Conservation (phyloP, 2,329 filamentous ascomycete genomes). For the Aspergillus viridinutans region DNA sequence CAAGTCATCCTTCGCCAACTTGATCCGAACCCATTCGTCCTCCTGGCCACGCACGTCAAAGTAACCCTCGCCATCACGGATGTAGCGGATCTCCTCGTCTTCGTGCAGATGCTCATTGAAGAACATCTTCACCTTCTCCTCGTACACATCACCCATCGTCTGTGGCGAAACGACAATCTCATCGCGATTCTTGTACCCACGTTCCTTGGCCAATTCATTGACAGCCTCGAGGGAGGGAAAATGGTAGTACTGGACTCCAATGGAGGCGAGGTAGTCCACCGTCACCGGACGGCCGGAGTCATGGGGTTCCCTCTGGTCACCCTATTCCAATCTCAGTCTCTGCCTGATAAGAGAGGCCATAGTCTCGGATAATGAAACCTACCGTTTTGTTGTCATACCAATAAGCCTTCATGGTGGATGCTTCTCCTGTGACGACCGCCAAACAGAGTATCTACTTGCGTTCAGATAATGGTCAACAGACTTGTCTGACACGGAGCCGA, state of each 20-base stretch:
- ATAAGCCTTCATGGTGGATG: conserved; percentile 61
- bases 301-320: conserved; percentile 88
- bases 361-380: conserved; percentile 20
- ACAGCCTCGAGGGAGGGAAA: conserved; percentile 64
- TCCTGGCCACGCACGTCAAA: conserved; percentile 83
- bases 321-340: conserved; percentile 50
- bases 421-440: neutral
- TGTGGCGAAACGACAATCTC: conserved; percentile 83
- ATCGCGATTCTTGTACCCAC: conserved; percentile 91
- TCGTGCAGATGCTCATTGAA: conserved; percentile 96
- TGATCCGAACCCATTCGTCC: conserved; percentile 86
- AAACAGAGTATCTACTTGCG: neutral
- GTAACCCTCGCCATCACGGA: conserved; percentile 80
- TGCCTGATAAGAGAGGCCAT: conserved; percentile 2
- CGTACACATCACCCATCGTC: conserved; percentile 81
- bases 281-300: conserved; percentile 72
- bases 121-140: conserved; percentile 89
- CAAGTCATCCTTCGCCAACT: conserved; percentile 79
- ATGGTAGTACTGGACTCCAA: conserved; percentile 78
- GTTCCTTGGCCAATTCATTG: conserved; percentile 66
- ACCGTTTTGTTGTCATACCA: conserved; percentile 66
- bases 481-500: too few relatives aligned
- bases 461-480: neutral
- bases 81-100: conserved; percentile 97
- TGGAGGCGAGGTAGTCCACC: conserved; percentile 60